These are phyloP conservation scores for Tieghemostelium lacteum DNA, from an alignment of 78 protist species.

Conservation along the genomic window DNA sequence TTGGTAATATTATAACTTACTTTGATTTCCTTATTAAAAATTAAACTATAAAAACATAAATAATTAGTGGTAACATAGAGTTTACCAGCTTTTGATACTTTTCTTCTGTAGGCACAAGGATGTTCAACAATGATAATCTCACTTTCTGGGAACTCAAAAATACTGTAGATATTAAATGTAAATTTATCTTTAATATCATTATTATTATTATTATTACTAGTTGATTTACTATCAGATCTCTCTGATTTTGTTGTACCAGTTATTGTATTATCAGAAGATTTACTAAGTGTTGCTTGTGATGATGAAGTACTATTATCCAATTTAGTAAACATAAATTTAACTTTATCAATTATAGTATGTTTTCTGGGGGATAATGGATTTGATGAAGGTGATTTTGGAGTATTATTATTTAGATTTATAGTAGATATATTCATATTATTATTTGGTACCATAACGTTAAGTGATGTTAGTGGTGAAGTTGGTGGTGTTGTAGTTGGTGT, in stretches of 20 bases:
- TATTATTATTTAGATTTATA: neutral
- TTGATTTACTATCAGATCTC: neutral
- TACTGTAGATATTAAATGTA: constrained; percentile 22
- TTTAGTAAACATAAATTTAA: constrained; percentile 22
- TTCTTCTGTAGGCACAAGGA: constrained; percentile 75
- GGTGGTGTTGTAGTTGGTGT: neutral
- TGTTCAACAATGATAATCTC: constrained; percentile 30
- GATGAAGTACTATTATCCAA: neutral
- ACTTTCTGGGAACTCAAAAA: constrained; percentile 32
- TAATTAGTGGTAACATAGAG: constrained; percentile 31
- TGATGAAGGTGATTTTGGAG: neutral
- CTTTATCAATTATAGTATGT: constrained; percentile 26
- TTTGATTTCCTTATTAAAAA: constrained; percentile 67
- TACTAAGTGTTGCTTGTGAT: neutral
- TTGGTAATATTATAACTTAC: neutral
- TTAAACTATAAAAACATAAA: constrained; percentile 66
- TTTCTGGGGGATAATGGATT: neutral
- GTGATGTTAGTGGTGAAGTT: neutral
- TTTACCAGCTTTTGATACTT: constrained; percentile 76
- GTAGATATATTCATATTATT: neutral
- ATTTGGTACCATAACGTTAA: neutral
- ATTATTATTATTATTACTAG: neutral
- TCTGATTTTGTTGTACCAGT: neutral
- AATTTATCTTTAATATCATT: constrained; percentile 14
- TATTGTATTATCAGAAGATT: neutral